Conservation (phyloP, 1,284 basidiomycete species). For the Marasmius tenuissimus region DNA sequence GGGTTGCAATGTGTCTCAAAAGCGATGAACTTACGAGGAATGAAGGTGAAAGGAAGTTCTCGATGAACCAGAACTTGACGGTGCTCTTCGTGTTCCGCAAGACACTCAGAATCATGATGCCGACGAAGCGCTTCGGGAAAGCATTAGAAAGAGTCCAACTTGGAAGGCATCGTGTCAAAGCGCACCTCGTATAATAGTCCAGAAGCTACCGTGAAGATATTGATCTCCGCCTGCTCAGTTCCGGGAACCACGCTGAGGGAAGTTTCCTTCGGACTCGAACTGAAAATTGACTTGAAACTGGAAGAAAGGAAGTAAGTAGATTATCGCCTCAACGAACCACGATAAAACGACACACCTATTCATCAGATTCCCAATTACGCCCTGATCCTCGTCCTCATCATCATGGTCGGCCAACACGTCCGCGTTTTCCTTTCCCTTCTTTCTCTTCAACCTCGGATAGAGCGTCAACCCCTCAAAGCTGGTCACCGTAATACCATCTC, state of each 20-base stretch:
- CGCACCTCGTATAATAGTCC: slow-evolving; percentile 91
- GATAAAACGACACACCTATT: slow-evolving; percentile 42
- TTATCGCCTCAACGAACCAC: not conserved
- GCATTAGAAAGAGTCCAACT: slow-evolving; percentile 8
- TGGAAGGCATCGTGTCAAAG: slow-evolving; percentile 11
- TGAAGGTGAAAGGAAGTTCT: slow-evolving; percentile 97
- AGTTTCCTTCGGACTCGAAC: slow-evolving; percentile 25
- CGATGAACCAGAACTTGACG: slow-evolving; percentile 99
- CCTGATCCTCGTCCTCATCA: slow-evolving; percentile 27
- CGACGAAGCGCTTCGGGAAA: slow-evolving; percentile 79
- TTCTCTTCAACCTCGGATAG: slow-evolving; percentile 77
- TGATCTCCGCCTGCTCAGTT: slow-evolving; percentile 81
- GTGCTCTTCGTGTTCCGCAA: slow-evolving; percentile 89
- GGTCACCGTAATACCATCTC: slow-evolving; percentile 74
- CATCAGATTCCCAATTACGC: slow-evolving; percentile 44
- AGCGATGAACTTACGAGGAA: slow-evolving; percentile 69
- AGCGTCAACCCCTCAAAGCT: slow-evolving; percentile 88
- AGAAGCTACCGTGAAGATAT: slow-evolving; percentile 98
- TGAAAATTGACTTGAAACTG: slow-evolving; percentile 61
- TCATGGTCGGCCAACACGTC: slow-evolving; percentile 71
- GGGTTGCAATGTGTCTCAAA: not conserved
- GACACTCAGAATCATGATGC: slow-evolving; percentile 97
- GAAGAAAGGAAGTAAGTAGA: not conserved
- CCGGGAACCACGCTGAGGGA: slow-evolving; percentile 18
- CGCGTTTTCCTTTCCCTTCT: slow-evolving; percentile 75